phyloP scores from a whole-genome alignment of 2,329 filamentous ascomycete genomes.

The Tothia fuscella region DNA sequence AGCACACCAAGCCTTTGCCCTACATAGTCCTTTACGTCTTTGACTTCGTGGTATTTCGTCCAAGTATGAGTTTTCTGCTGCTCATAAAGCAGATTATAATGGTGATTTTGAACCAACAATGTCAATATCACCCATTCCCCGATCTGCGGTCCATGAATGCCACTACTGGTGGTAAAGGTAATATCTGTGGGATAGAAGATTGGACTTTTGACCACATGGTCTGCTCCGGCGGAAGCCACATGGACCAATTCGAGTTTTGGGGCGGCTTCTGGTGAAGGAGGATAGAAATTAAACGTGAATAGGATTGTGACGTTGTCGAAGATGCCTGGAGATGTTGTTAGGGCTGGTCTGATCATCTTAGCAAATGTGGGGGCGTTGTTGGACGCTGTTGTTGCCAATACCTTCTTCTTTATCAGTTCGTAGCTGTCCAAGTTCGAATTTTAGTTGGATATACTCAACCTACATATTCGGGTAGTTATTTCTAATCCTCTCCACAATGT shows the following conservation, averaged over 20 bases:
- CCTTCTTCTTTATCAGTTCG: background rate
- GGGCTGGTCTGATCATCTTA: background rate
- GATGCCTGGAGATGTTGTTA: constrained; percentile 19
- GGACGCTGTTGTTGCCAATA: background rate
- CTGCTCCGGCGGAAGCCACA: constrained; percentile 45
- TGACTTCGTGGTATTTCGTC: constrained; percentile 22
- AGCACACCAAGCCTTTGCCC: constrained; percentile 47
- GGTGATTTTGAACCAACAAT: constrained; percentile 43
- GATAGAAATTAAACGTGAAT: constrained; percentile 36
- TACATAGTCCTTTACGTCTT: constrained; percentile 40
- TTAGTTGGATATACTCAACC: constrained; percentile 29
- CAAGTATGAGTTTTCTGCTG: constrained; percentile 46
- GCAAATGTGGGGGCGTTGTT: background rate
- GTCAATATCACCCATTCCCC: constrained; percentile 56
- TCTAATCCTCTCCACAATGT: constrained; percentile 26
- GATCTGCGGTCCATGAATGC: constrained; percentile 52
- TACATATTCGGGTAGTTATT: constrained; percentile 34
- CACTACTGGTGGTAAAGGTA: constrained; percentile 41
- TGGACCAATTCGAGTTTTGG: constrained; percentile 40
- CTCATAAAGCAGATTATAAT: constrained; percentile 42
- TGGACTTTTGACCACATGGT: constrained; percentile 40
- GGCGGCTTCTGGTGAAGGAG: constrained; percentile 22
- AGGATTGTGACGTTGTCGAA: constrained; percentile 35
- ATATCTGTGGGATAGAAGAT: constrained; percentile 42
- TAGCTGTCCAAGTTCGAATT: background rate